Evolutionary conservation across 495 filamentous ascomycete genomes (phyloP), one percentile per base, ranked within the genome.

Genomic region (Neurospora sp.): DNA sequence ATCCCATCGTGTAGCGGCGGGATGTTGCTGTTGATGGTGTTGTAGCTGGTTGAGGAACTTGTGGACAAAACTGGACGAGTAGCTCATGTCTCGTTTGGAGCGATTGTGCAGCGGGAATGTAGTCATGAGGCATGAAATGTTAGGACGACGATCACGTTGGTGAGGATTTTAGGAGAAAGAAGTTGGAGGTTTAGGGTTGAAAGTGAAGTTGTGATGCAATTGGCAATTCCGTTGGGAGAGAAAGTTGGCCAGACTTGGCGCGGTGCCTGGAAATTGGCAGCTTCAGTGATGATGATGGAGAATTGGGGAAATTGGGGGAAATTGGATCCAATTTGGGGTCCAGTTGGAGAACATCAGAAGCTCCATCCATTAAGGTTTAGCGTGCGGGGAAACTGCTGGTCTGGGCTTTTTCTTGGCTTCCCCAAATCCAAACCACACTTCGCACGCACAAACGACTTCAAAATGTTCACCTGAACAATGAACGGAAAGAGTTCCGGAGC

Each of bases 41-140:
- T 77, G 72, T 16, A 81, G 40, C 7, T 76, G 75, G 12, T 40
- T 60, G 69, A 81, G 31, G 39, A 80, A 78, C 2, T 80, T 75
- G 35, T 74, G 74, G 35, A 74, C 75, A 54, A 81, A 77, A 41
- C 75, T 76, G 16, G 74, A 60, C 23, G 60, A 38, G 35, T 69
- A 38, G 18, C 41, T 73, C 74, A 75, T 77, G 27, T 66, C 54
- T 66, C 27, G 54, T 66, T 66, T 35, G 27, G 54, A 35, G 27
- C 54, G 54, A 18, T 37, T 66, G 27, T 66, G 54, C 14, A 66
- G 54, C 31, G 54, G 54, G 54, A 66, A 66, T 66, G 54, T 66
- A 66, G 23, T 35, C 54, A 66, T 66, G 54, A 8, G 54, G 12
- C 54, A 66, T 62, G 10, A 5, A 5, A 27, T 27, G 11, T 60